Conservation (phyloP, 2,329 filamentous ascomycete genomes). For the Fusarium concolor region DNA sequence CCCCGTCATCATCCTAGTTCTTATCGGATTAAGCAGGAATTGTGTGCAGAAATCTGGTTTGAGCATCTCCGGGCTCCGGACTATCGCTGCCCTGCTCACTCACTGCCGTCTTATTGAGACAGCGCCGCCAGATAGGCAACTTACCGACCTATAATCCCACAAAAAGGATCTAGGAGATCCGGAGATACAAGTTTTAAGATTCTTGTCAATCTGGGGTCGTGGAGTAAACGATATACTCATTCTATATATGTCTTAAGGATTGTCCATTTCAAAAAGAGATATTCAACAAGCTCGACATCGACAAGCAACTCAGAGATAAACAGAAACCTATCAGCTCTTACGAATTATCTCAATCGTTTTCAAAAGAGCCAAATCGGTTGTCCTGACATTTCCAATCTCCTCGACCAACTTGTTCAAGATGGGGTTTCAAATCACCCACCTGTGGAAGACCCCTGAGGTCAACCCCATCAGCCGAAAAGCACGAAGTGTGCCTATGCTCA, state of each 20-base stretch:
- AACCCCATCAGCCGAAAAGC: conserved; percentile 90
- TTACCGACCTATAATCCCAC: conserved; percentile 33
- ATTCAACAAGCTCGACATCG: conserved; percentile 29
- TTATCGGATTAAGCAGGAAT: conserved; percentile 43
- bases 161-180: conserved; percentile 39
- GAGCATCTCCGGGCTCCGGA: conserved; percentile 45
- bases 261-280: conserved; percentile 12
- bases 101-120: conserved; percentile 24
- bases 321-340: neutral
- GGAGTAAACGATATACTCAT: conserved; percentile 16
- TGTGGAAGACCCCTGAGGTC: conserved; percentile 69
- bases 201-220: neutral
- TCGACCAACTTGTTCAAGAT: conserved; percentile 35
- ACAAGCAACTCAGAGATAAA: conserved; percentile 25
- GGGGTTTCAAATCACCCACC: conserved; percentile 45
- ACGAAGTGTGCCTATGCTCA: conserved; percentile 80
- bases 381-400: neutral
- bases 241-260: conserved; percentile 39
- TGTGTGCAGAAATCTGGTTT: conserved; percentile 19
- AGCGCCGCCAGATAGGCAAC: conserved; percentile 25
- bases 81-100: conserved; percentile 25
- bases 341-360: neutral
- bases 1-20: conserved; percentile 27
- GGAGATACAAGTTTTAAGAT: conserved; percentile 40
- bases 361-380: neutral